phyloP scores from a whole-genome alignment of 2,329 filamentous ascomycete species.

The Alternaria longipes region DNA sequence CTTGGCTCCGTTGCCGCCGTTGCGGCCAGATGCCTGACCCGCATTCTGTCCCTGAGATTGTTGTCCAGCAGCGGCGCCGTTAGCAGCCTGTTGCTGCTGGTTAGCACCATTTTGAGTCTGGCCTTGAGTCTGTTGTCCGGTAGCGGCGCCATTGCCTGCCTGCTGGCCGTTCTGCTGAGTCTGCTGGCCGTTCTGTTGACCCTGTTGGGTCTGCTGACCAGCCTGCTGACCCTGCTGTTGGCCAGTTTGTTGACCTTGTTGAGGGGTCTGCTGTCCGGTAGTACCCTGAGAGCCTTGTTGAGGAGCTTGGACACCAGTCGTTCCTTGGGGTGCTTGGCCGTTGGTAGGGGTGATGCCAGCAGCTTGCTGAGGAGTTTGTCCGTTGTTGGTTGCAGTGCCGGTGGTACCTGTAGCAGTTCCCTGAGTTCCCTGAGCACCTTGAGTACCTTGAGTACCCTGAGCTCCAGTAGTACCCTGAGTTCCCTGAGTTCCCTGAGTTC shows the following conservation, averaged over 20 bases:
- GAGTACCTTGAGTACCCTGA: background rate
- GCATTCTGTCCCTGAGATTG: conserved; percentile 4
- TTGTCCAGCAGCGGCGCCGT: conserved; percentile 2
- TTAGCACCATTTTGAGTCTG: conserved; percentile 1
- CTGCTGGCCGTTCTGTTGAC: conserved; percentile 16
- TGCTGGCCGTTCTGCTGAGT: background rate
- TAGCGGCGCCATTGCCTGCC: background rate
- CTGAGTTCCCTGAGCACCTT: background rate
- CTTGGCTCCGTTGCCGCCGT: background rate
- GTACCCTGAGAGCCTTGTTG: conserved; percentile 10
- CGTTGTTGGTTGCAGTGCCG: conserved; percentile 1
- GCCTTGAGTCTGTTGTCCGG: background rate
- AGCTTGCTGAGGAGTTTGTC: conserved; percentile 3
- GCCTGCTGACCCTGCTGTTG: conserved; percentile 7
- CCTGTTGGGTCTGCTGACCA: conserved; percentile 13
- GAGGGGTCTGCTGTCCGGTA: conserved; percentile 12
- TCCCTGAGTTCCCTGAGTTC: background rate
- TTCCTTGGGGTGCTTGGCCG: conserved; percentile 1
- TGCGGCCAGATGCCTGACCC: background rate
- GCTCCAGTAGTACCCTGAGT: background rate
- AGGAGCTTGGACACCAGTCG: conserved; percentile 2
- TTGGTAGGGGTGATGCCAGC: conserved; percentile 1
- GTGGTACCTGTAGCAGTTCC: conserved; percentile 3
- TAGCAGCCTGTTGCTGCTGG: background rate
- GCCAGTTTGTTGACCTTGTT: conserved; percentile 12